A percentile compares a stretch with the other conserved stretches of the same genome.
phyloP scores from a whole-genome alignment of 2,329 filamentous ascomycete genomes.

The Teratosphaeria gauchensis region DNA sequence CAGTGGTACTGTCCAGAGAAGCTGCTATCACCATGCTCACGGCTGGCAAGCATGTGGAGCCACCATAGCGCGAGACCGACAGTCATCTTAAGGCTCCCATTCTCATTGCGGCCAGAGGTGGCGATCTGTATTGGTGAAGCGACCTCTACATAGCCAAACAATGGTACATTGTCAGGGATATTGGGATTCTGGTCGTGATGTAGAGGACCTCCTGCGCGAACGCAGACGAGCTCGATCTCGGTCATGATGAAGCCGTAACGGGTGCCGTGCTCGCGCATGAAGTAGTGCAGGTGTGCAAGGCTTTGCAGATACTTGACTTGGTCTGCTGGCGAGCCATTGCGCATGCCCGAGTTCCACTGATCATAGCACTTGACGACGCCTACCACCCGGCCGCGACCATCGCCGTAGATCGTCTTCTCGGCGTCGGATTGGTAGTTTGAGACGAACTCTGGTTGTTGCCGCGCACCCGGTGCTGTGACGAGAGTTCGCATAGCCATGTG shows the following conservation, averaged over 20 bases:
- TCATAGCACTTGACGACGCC: conserved; percentile 88
- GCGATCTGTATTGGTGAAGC: conserved; percentile 45
- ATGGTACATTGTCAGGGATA: conserved; percentile 45
- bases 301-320: conserved; percentile 83
- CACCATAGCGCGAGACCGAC: conserved; percentile 69
- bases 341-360: conserved; percentile 92
- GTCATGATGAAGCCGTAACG: conserved; percentile 95
- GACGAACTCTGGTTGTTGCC: conserved; percentile 55
- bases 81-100: conserved; percentile 47
- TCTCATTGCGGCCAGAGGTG: conserved; percentile 25
- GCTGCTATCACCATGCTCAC: conserved; percentile 38
- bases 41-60: conserved; percentile 58
- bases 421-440: conserved; percentile 50
- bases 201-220: conserved; percentile 59
- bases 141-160: conserved; percentile 84
- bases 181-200: conserved; percentile 16
- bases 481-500: conserved; percentile 42
- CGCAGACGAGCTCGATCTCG: conserved; percentile 87
- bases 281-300: conserved; percentile 74
- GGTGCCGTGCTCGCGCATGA: conserved; percentile 87
- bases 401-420: conserved; percentile 39
- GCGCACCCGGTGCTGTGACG: conserved; percentile 26
- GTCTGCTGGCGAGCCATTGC: conserved; percentile 58
- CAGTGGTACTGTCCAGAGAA: conserved; percentile 51
- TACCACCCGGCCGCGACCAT: conserved; percentile 53